Percentiles rank a stretch among this genome's conserved stretches.
phyloP scores from a whole-genome alignment of 139 green algal genomes.

The Haematococcus lacustris region DNA sequence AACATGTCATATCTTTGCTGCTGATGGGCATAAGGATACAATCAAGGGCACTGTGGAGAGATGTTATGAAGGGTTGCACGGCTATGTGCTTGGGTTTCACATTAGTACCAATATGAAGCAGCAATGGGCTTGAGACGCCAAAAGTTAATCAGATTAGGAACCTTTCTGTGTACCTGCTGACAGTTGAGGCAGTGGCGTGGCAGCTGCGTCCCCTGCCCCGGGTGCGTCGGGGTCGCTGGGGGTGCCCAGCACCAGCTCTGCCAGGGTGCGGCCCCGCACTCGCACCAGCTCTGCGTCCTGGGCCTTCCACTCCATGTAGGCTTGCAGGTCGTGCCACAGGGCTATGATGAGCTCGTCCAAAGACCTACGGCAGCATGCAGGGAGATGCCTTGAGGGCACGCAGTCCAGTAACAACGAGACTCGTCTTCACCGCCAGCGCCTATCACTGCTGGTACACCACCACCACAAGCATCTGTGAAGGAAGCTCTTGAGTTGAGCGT shows the following conservation, averaged over 20 bases:
- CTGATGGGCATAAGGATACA: too few species aligned
- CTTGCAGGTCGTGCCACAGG: constrained; percentile 42
- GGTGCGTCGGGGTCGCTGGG: constrained; percentile 9
- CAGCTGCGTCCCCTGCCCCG: too few species aligned
- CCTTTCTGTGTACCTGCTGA: too few species aligned
- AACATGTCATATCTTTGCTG: too few species aligned
- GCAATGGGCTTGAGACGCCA: too few species aligned
- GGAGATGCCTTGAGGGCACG: background rate
- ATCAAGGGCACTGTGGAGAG: too few species aligned
- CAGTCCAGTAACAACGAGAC: background rate
- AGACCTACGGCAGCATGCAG: constrained; percentile 22
- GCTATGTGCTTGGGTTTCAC: too few species aligned
- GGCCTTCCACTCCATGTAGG: constrained; percentile 40
- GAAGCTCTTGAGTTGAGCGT: too few species aligned
- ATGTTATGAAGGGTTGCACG: too few species aligned
- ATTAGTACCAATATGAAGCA: too few species aligned
- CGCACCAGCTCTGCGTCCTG: constrained; percentile 20
- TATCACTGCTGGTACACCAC: background rate
- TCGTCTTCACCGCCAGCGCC: background rate
- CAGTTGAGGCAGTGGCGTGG: too few species aligned
- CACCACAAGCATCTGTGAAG: background rate
- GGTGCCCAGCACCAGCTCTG: background rate
- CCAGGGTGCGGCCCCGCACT: background rate
- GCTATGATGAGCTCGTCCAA: constrained; percentile 40
- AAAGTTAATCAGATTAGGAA: too few species aligned